A percentile compares a stretch with the other conserved stretches of the same genome.
Evolutionary conservation across 2,329 filamentous ascomycete genomes (phyloP).

Genomic region (Fusarium austroafricanum): DNA sequence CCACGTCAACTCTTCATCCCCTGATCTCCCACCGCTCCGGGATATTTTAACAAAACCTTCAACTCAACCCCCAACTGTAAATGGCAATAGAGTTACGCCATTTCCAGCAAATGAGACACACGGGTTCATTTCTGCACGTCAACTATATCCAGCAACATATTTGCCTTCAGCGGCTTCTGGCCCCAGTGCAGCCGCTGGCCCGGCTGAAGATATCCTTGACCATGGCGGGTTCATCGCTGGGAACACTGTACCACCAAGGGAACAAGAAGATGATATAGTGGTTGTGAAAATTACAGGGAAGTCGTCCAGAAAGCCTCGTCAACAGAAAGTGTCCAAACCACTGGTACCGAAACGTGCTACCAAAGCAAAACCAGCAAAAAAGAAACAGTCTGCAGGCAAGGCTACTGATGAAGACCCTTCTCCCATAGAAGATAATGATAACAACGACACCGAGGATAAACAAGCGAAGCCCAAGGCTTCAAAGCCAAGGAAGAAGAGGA

Average conservation of each 20-base stretch:
- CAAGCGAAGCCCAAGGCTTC: constrained; percentile 49
- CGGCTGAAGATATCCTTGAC: not conserved
- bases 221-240: constrained; percentile 7
- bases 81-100: constrained; percentile 52
- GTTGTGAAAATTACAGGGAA: constrained; percentile 42
- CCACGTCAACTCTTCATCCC: constrained; percentile 60
- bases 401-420: no score
- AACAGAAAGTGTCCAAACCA: constrained; percentile 34
- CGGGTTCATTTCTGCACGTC: constrained; percentile 58
- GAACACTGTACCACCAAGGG: not conserved
- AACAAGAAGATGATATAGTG: constrained; percentile 30
- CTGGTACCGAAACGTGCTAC: constrained; percentile 14
- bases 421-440: not conserved
- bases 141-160: constrained; percentile 51
- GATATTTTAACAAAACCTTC: constrained; percentile 58
- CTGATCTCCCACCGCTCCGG: constrained; percentile 65
- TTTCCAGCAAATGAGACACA: constrained; percentile 52
- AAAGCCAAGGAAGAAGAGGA: constrained; percentile 34
- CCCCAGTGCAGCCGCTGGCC: not conserved
- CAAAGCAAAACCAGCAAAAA: constrained; percentile 5
- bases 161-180: not conserved
- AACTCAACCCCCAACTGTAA: constrained; percentile 50
- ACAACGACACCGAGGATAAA: constrained; percentile 49
- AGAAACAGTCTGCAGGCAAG: not conserved
- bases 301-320: constrained; percentile 30